A percentile compares a stretch with the other conserved stretches of the same genome.
Evolutionary conservation across 2,329 filamentous ascomycete species (phyloP).

Genomic region (Colletotrichum coccodes): DNA sequence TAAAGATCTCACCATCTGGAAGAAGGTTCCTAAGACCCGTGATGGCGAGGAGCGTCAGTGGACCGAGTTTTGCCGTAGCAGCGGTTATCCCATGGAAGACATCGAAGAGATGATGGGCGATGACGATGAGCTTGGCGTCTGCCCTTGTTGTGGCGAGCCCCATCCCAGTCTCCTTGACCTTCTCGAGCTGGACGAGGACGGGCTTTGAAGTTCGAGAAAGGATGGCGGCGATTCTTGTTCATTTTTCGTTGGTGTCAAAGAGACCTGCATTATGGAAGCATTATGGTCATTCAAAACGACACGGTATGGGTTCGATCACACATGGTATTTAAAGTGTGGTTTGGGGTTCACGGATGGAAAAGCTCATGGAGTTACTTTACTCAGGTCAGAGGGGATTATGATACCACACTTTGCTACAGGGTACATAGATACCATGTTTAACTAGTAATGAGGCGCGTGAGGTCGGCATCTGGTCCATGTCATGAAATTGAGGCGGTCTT

Average conservation of each 20-base stretch:
- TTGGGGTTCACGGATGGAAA: conserved; percentile 10
- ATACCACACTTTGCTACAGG: conserved; percentile 29
- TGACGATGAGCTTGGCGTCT: conserved; percentile 42
- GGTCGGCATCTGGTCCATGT: background rate
- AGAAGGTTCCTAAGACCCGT: conserved; percentile 55
- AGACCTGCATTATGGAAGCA: background rate
- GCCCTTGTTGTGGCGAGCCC: conserved; percentile 52
- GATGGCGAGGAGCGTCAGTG: conserved; percentile 55
- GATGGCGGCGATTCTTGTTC: background rate
- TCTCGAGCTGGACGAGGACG: conserved; percentile 40
- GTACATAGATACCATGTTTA: conserved; percentile 23
- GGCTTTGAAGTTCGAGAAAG: background rate
- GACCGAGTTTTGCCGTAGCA: conserved; percentile 56
- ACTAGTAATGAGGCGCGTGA: conserved; percentile 3
- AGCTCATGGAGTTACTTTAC: conserved; percentile 17
- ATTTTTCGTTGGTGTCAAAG: background rate
- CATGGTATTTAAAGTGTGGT: background rate
- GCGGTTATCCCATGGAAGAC: conserved; percentile 42
- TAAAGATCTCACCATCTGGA: conserved; percentile 61
- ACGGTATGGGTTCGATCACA: background rate
- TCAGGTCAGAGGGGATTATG: conserved; percentile 20
- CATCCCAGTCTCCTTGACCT: conserved; percentile 47
- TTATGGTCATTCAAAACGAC: background rate
- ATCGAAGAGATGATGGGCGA: conserved; percentile 46
- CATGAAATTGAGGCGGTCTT: background rate